These are phyloP conservation scores for Clavispora santaluciae DNA, from an alignment of 805 yeast species.

Conservation along the genomic window DNA sequence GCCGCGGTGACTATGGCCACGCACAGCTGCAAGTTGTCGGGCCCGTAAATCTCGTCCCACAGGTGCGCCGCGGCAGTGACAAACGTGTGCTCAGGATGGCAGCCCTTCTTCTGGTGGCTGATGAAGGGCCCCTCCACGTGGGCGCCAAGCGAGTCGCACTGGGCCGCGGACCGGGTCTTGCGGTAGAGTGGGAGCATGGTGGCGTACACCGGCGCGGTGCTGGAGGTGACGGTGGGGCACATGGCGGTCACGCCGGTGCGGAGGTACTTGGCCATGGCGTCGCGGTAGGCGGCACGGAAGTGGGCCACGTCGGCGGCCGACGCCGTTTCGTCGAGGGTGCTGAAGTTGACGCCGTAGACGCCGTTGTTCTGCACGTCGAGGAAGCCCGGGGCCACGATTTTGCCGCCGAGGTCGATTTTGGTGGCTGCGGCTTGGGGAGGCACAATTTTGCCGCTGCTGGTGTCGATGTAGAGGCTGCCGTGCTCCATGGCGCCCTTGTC, in stretches of 20 bases:
- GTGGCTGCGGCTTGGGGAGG: constrained; percentile 15
- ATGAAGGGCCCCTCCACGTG: constrained; percentile 60
- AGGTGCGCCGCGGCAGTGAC: constrained; percentile 28
- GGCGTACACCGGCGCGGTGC: constrained; percentile 44
- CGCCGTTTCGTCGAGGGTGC: constrained; percentile 28
- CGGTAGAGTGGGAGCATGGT: constrained; percentile 43
- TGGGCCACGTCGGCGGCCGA: constrained; percentile 25
- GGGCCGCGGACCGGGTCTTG: constrained; percentile 25
- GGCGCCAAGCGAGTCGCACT: constrained; percentile 50
- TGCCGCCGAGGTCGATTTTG: constrained; percentile 39
- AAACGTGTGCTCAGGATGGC: constrained; percentile 46
- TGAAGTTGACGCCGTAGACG: constrained; percentile 51
- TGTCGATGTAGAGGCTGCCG: constrained; percentile 42
- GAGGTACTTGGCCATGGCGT: constrained; percentile 43
- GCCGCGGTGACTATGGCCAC: constrained; percentile 46
- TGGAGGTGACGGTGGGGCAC: constrained; percentile 56
- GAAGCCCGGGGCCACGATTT: constrained; percentile 50
- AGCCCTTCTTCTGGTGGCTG: constrained; percentile 44
- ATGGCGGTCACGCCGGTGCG: constrained; percentile 50
- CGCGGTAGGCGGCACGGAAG: constrained; percentile 34
- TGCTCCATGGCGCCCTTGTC: constrained; percentile 35
- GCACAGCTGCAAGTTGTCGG: constrained; percentile 27
- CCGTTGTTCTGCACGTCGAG: constrained; percentile 57
- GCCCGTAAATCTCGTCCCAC: constrained; percentile 36
- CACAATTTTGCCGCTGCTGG: constrained; percentile 38